A percentile compares a stretch with the other conserved stretches of the same genome.
phyloP scores from a whole-genome alignment of 2,329 filamentous ascomycete species.

The Trichoderma sp. region DNA sequence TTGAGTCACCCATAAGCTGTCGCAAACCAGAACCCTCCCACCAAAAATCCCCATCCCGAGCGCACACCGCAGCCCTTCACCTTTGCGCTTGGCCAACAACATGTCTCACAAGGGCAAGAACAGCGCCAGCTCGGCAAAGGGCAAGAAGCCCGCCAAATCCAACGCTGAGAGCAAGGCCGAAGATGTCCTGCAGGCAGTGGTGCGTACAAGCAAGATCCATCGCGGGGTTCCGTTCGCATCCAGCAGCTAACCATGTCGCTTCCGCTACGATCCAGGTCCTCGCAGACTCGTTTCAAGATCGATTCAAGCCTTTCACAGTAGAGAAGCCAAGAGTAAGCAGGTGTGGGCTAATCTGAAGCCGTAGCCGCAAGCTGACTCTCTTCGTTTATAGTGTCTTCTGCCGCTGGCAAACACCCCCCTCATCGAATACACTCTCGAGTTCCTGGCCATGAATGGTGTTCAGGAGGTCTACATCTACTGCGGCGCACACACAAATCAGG shows the following conservation, averaged over 20 bases:
- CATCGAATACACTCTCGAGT: constrained; percentile 97
- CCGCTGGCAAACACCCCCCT: constrained; percentile 91
- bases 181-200: constrained; percentile 60
- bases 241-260: constrained; percentile 3
- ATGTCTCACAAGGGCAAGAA: constrained; percentile 53
- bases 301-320: constrained; percentile 86
- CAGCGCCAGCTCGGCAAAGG: constrained; percentile 46
- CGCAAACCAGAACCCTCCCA: constrained; percentile 21
- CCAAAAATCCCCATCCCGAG: constrained; percentile 24
- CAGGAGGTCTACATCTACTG: constrained; percentile 92
- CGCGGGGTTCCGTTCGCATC: constrained; percentile 32
- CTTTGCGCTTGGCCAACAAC: constrained; percentile 21
- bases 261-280: constrained; percentile 62
- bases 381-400: constrained; percentile 72
- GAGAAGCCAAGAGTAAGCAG: constrained; percentile 75
- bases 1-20: constrained; percentile 38
- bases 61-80: constrained; percentile 23
- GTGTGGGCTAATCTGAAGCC: background rate
- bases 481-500: constrained; percentile 79
- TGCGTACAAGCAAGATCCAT: constrained; percentile 39
- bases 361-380: background rate
- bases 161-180: constrained; percentile 58
- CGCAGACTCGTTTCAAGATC: constrained; percentile 90
- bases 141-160: constrained; percentile 55
- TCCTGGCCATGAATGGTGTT: constrained; percentile 92